These are phyloP conservation scores for Mortierella antarctica DNA, from an alignment of 192 early-diverging fungal genomes.

Conservation along the genomic window DNA sequence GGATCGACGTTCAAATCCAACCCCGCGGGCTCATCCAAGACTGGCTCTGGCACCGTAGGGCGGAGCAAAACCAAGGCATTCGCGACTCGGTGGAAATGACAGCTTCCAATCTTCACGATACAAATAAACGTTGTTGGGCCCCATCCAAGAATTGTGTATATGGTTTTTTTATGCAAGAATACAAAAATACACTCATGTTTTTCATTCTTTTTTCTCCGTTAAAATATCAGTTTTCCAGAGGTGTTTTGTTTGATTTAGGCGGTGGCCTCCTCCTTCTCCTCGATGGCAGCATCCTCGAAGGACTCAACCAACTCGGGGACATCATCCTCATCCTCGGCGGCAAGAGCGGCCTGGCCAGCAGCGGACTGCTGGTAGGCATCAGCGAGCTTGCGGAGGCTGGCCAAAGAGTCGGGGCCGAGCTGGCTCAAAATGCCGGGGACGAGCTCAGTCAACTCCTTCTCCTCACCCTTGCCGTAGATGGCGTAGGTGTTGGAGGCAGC, in stretches of 20 bases:
- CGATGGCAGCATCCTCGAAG: slow-evolving; percentile 50
- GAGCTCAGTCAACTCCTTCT: slow-evolving; percentile 89
- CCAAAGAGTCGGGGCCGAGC: slow-evolving; percentile 90
- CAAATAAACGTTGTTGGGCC: too few species aligned
- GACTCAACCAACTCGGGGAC: slow-evolving; percentile 92
- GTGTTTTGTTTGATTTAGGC: slow-evolving; percentile 19
- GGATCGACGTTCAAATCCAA: too few species aligned
- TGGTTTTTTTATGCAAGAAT: neutral
- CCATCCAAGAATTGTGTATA: too few species aligned
- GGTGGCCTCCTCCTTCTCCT: slow-evolving; percentile 46
- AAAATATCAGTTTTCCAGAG: neutral
- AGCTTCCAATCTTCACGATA: too few species aligned
- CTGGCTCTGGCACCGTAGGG: too few species aligned
- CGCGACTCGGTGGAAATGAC: too few species aligned
- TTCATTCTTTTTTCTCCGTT: neutral
- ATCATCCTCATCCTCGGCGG: slow-evolving; percentile 82
- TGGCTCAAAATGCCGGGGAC: slow-evolving; percentile 84
- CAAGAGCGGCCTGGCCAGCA: slow-evolving; percentile 64
- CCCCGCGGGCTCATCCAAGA: too few species aligned
- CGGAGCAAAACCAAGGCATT: too few species aligned
- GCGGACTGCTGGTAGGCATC: slow-evolving; percentile 79
- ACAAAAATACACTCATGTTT: neutral
- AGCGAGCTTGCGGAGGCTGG: slow-evolving; percentile 86
- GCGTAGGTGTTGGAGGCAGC: slow-evolving; percentile 93
- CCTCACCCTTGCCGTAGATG: slow-evolving; percentile 85